A percentile compares a stretch with the other conserved stretches of the same genome.
Conservation (phyloP, 2,329 filamentous ascomycete species). For the Ciborinia camelliae region DNA sequence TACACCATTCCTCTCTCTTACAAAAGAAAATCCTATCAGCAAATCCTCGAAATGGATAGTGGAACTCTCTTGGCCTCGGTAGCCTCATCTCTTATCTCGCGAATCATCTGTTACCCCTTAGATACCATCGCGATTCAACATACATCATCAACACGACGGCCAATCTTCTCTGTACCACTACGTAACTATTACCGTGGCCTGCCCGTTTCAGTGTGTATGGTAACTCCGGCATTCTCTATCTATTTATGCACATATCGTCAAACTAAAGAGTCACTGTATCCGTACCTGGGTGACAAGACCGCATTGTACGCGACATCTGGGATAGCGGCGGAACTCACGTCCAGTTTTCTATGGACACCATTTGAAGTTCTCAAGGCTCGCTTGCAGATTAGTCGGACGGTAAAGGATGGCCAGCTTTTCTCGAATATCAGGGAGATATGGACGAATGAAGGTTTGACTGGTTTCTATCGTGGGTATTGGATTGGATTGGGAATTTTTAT, state of each 20-base stretch:
- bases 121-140: conserved; percentile 30
- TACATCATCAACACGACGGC: conserved; percentile 26
- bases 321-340: conserved; percentile 25
- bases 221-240: conserved; percentile 27
- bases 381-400: conserved; percentile 24
- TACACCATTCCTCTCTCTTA: too few relatives aligned
- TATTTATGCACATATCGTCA: conserved; percentile 25
- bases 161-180: conserved; percentile 26
- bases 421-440: conserved; percentile 27
- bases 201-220: conserved; percentile 25
- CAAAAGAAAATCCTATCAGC: too few relatives aligned
- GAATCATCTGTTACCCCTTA: conserved; percentile 25
- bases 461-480: conserved; percentile 28
- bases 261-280: conserved; percentile 23
- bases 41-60: conserved; percentile 22
- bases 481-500: conserved; percentile 27
- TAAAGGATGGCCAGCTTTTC: conserved; percentile 24
- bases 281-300: too few relatives aligned
- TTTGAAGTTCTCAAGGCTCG: conserved; percentile 29
- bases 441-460: conserved; percentile 24
- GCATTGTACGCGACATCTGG: too few relatives aligned
- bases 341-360: conserved; percentile 26
- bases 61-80: conserved; percentile 25
- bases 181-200: conserved; percentile 28
- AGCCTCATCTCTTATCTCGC: conserved; percentile 26